These are phyloP conservation scores for Avena insularis DNA, from an alignment of 176 grass and related monocot species.

Conservation along the genomic window DNA sequence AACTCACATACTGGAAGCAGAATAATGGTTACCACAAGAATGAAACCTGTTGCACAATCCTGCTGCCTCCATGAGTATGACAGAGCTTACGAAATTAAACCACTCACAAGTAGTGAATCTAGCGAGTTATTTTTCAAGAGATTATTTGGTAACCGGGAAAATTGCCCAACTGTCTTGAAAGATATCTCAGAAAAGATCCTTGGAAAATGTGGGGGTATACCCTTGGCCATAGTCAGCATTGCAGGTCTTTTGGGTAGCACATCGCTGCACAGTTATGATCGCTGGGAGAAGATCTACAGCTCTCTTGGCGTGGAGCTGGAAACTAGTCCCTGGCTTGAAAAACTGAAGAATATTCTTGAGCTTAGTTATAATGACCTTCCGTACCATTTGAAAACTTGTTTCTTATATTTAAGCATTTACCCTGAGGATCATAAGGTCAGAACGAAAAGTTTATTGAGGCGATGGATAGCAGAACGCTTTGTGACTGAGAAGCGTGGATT, in stretches of 20 bases:
- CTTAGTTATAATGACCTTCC: slow-evolving; percentile 56
- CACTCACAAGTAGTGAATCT: slow-evolving; percentile 32
- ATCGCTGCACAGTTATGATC: slow-evolving; percentile 16
- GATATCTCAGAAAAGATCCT: slow-evolving; percentile 39
- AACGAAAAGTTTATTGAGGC: slow-evolving; percentile 46
- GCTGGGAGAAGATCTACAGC: slow-evolving; percentile 30
- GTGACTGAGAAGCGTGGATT: slow-evolving; percentile 40
- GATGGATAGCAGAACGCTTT: slow-evolving; percentile 53
- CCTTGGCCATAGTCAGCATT: slow-evolving; percentile 50
- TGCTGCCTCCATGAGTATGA: slow-evolving; percentile 50
- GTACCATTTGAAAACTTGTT: slow-evolving; percentile 51
- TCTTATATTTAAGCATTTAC: slow-evolving; percentile 51
- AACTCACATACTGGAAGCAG: slow-evolving; percentile 46
- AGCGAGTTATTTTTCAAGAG: slow-evolving; percentile 41
- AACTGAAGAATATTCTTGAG: slow-evolving; percentile 53
- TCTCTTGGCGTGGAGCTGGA: slow-evolving; percentile 50
- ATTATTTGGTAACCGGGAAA: slow-evolving; percentile 34
- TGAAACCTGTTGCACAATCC: slow-evolving; percentile 40
- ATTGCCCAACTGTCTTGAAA: slow-evolving; percentile 15
- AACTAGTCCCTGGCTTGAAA: slow-evolving; percentile 47
- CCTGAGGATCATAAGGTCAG: slow-evolving; percentile 41
- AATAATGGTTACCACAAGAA: slow-evolving; percentile 51
- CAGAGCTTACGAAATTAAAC: slow-evolving; percentile 45
- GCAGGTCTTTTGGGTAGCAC: slow-evolving; percentile 46
- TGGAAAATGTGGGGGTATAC: slow-evolving; percentile 38